Evolutionary conservation across 495 filamentous ascomycete genomes (phyloP).

Genomic region (Lentithecium fluviatile): DNA sequence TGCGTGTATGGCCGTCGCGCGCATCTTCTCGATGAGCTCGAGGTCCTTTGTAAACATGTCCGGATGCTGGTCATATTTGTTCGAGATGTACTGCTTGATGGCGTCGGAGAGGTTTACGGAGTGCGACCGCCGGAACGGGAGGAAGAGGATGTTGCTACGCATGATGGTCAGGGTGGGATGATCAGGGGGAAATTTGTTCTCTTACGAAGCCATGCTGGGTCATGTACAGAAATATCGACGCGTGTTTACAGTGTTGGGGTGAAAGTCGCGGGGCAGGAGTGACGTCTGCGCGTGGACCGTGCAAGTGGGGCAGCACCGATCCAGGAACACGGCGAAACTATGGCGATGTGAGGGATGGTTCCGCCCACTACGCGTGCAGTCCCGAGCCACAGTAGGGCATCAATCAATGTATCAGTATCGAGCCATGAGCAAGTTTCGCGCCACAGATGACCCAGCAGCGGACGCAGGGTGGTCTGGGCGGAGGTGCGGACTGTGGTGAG

Average conservation of each 20-base stretch:
- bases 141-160: constrained; percentile 50
- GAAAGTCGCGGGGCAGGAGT: not conserved
- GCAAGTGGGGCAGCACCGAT: too few species aligned
- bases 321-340: too few species aligned
- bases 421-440: too few species aligned
- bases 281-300: not conserved
- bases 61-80: constrained; percentile 98
- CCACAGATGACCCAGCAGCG: too few species aligned
- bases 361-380: too few species aligned
- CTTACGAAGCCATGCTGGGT: constrained; percentile 35
- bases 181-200: not conserved
- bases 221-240: not conserved
- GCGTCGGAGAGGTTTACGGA: constrained; percentile 72
- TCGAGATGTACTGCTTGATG: constrained; percentile 94
- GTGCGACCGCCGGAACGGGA: constrained; percentile 86
- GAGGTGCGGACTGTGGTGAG: constrained; percentile 8
- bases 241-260: constrained; percentile 12
- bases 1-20: constrained; percentile 79
- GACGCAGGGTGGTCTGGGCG: too few species aligned
- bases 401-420: too few species aligned
- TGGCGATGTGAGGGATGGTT: too few species aligned
- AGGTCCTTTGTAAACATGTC: constrained; percentile 95
- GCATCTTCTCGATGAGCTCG: constrained; percentile 76
- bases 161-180: constrained; percentile 18
- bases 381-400: too few species aligned